Base-by-base conservation (phyloP, 495 filamentous ascomycete species). In the Massariosphaeria phaeospora region DNA sequence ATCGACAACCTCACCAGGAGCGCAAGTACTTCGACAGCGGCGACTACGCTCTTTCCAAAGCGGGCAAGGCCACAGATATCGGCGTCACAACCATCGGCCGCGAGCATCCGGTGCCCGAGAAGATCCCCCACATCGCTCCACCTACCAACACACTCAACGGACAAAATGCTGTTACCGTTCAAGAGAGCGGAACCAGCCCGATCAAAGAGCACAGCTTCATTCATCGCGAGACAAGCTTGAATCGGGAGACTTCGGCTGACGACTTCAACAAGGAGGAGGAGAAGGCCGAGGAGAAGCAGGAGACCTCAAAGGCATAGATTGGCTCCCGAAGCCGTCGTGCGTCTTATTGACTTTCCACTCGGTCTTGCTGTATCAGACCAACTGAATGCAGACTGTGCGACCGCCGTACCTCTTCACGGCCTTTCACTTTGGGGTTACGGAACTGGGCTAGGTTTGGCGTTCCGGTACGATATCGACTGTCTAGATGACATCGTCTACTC, bases 21-120 rank as follows among this genome's bases (percentile, higher is more conserved):
- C 91, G 94, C 72, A 98, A 97, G 76, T 98, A 96, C 75, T 98
- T 98, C 72, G 93, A 98, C 77, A 89, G 84, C 47, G 91, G 91
- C 64, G 91, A 97, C 73, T 97, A 97, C 61, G 94, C 93, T 66
- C 85, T 97, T 73, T 91, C 86, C 72, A 97, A 98, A 77, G 94
- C 93, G 39, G 93, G 94, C 69, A 98, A 97, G 73, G 89, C 89
- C 68, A 86, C 90, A 55, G 87, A 93, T 68, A 85, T 91, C 64
- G 93, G 91, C 66, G 89, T 94, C 29, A 93, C 91, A 69, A 85
- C 82, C 67, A 88, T 98, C 67, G 93, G 93, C 61, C 88, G 85
- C 59, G 85, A 94, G 70, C 93, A 98, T 71, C 93, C 93, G 26
- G 81, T 90, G 43, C 93, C 93, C 49, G 91, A 98, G 71, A 86